phyloP scores from a whole-genome alignment of 2,329 filamentous ascomycete genomes.

The Phialocephala subalpina region DNA sequence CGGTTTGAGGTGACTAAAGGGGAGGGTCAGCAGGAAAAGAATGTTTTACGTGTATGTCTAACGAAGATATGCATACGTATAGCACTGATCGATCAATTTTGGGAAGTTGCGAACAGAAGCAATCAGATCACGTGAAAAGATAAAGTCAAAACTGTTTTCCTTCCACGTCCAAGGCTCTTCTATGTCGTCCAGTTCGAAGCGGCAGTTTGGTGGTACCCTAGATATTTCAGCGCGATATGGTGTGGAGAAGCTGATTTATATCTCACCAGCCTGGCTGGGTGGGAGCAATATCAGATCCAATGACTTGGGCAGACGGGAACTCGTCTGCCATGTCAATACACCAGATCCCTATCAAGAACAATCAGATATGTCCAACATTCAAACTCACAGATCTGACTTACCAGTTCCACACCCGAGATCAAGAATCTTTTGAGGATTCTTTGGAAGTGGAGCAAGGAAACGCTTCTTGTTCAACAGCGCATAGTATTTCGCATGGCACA shows the following conservation, averaged over 20 bases:
- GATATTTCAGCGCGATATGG: slow-evolving; percentile 29
- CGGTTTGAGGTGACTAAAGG: slow-evolving; percentile 20
- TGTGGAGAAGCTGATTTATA: no score
- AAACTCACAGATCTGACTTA: not conserved
- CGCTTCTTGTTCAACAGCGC: slow-evolving; percentile 36
- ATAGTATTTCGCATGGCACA: slow-evolving; percentile 49
- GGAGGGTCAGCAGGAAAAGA: no score
- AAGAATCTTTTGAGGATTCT: slow-evolving; percentile 44
- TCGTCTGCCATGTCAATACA: slow-evolving; percentile 39
- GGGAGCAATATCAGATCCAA: slow-evolving; percentile 43
- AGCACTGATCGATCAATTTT: slow-evolving; percentile 33
- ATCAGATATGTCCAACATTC: no score
- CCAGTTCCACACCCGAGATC: slow-evolving; percentile 43
- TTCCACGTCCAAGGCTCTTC: slow-evolving; percentile 57
- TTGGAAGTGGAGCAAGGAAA: slow-evolving; percentile 40
- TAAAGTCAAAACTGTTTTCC: slow-evolving; percentile 55
- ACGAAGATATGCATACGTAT: slow-evolving; percentile 42
- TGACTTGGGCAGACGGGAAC: slow-evolving; percentile 42
- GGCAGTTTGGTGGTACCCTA: slow-evolving; percentile 55
- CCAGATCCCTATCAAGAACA: no score
- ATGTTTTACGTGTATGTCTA: no score
- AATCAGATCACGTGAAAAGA: slow-evolving; percentile 47
- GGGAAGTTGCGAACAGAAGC: slow-evolving; percentile 33
- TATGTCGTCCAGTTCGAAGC: slow-evolving; percentile 60
- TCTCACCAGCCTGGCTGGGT: slow-evolving; percentile 36